Conservation (phyloP, 768 basidiomycete species). For the Lepiota brunneoincarnata region DNA sequence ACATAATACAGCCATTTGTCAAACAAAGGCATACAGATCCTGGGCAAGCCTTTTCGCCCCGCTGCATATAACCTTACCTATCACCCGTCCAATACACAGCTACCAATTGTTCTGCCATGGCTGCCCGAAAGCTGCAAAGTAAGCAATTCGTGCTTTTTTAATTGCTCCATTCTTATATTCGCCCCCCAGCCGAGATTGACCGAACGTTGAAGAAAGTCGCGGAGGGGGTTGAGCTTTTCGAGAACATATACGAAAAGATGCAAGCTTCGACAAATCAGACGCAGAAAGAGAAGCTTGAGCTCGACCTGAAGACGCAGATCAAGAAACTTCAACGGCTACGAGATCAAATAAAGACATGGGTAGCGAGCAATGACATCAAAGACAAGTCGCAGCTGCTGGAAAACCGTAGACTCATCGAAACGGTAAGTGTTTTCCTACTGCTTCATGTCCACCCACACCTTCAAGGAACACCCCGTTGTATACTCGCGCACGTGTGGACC, state of each 20-base stretch:
- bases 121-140: conserved; percentile 91
- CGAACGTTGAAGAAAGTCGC: conserved; percentile 95
- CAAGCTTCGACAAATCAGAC: conserved; percentile 88
- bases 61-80: background rate
- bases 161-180: background rate
- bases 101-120: conserved; percentile 52
- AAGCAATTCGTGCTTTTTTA: conserved; percentile 9
- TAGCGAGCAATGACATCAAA: conserved; percentile 97
- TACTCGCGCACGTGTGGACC: background rate
- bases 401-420: conserved; percentile 94
- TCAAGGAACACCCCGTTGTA: conserved; percentile 2
- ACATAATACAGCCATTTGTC: background rate
- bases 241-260: conserved; percentile 98
- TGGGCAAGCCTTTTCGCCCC: background rate
- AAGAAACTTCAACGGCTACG: conserved; percentile 98
- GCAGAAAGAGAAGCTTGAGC: conserved; percentile 52
- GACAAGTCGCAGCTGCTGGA: conserved; percentile 93
- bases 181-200: conserved; percentile 88
- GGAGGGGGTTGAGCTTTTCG: conserved; percentile 94
- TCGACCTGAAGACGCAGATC: conserved; percentile 79
- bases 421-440: conserved; percentile 53
- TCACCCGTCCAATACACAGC: background rate
- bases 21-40: conserved; percentile 3
- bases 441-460: conserved; percentile 7
- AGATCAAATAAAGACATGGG: conserved; percentile 99